Conservation (phyloP, 768 basidiomycete genomes). For the Xerocomellus intermedius region DNA sequence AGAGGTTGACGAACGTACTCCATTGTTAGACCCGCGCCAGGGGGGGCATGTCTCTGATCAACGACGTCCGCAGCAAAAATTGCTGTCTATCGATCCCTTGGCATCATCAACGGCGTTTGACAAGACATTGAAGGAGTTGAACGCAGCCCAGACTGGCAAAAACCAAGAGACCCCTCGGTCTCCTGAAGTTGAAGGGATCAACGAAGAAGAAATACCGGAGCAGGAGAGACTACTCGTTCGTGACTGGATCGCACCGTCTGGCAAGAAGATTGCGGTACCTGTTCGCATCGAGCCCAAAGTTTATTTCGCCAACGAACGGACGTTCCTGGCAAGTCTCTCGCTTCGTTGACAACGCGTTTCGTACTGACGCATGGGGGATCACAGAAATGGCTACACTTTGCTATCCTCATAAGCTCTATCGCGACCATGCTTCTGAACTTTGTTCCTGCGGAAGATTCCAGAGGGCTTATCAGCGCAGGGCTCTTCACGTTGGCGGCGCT, state of each 20-base stretch:
- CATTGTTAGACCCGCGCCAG: conserved; percentile 35
- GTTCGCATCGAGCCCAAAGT: conserved; percentile 98
- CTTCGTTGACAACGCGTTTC: not conserved
- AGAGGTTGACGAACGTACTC: conserved; percentile 35
- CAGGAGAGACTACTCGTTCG: conserved; percentile 61
- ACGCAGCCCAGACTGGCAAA: conserved; percentile 31
- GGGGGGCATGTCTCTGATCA: conserved; percentile 21
- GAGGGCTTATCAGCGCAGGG: conserved; percentile 82
- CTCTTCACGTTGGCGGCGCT: conserved; percentile 91
- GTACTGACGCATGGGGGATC: not conserved
- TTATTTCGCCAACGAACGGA: conserved; percentile 94
- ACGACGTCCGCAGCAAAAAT: conserved; percentile 21
- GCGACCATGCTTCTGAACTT: conserved; percentile 92
- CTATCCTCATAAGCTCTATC: conserved; percentile 85
- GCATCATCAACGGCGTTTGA: conserved; percentile 82
- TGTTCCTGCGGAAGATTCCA: conserved; percentile 62
- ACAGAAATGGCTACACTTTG: conserved; percentile 88
- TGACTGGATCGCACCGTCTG: conserved; percentile 75
- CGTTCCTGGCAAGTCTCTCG: conserved; percentile 72
- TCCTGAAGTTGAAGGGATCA: conserved; percentile 35
- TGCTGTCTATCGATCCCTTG: conserved; percentile 81
- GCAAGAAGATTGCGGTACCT: conserved; percentile 89
- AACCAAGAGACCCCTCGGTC: conserved; percentile 16
- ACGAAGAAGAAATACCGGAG: conserved; percentile 35
- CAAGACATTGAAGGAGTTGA: conserved; percentile 70